Evolutionary conservation across 352 stramenopile species (phyloP).

Genomic region (Phytophthora foliorum): DNA sequence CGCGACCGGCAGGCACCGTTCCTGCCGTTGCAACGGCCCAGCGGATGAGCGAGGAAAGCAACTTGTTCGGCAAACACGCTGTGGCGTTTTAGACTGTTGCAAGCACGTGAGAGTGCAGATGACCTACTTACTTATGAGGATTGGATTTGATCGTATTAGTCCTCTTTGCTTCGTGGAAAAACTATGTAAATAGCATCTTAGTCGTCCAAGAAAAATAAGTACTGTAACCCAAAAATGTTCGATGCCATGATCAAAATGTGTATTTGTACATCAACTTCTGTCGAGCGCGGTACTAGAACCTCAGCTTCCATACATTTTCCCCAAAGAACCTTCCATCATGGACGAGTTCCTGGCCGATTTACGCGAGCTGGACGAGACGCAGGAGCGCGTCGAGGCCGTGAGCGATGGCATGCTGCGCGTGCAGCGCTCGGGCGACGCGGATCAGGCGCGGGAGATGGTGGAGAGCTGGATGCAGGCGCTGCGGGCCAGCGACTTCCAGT

Average conservation of each 20-base stretch:
- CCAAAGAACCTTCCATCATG: constrained; percentile 43
- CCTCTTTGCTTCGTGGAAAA: too few species aligned
- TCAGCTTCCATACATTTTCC: not conserved
- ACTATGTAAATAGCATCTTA: too few species aligned
- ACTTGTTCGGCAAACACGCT: constrained; percentile 28
- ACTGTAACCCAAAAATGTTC: too few species aligned
- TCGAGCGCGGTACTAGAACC: not conserved
- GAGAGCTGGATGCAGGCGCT: constrained; percentile 74
- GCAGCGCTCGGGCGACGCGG: constrained; percentile 42
- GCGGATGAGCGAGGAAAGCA: constrained; percentile 20
- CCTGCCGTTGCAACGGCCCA: constrained; percentile 19
- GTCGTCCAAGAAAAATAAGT: too few species aligned
- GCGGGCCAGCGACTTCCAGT: constrained; percentile 79
- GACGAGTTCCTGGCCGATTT: constrained; percentile 85
- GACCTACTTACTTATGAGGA: constrained; percentile 2
- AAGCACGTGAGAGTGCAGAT: constrained; percentile 5
- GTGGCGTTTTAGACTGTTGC: constrained; percentile 32
- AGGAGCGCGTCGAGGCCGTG: constrained; percentile 85
- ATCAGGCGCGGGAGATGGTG: constrained; percentile 58
- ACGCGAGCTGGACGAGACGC: constrained; percentile 81
- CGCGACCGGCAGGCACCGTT: constrained; percentile 36
- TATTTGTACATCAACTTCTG: constrained; percentile 7
- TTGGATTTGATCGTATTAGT: not conserved
- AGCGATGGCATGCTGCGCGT: constrained; percentile 78
- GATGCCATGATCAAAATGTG: too few species aligned